Evolutionary conservation across 345 rosid genomes (phyloP), one percentile per base, ranked within the genome.

Genomic region (Acer saccharum): DNA sequence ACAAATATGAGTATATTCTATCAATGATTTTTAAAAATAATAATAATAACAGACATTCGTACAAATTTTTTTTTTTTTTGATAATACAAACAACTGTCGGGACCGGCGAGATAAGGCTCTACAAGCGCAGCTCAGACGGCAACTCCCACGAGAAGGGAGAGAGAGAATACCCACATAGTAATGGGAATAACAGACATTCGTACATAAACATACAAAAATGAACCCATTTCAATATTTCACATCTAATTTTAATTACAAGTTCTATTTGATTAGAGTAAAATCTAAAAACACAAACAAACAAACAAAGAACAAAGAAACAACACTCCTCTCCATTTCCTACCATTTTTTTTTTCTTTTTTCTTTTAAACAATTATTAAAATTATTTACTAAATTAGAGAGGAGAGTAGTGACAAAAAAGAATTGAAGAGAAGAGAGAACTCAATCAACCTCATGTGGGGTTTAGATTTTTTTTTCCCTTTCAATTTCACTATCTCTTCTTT

Each of bases 361-460:
- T 69, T 1, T 13, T 35, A 35, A 35, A 35, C 1, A 35, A 35
- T n/a, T 48, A 12, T 18, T 18, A 58, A 18, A 21, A 18, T 20
- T 60, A 27, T 35, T 48, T 70, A 25, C 35, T 70, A 46, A 6
- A 27, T 50, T 3, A 64, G 63, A 60, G 64, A 60, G 64, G 23
- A 60, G 58, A 76, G 0, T 23, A 61, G n/a, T 52, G 69, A 70
- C 69, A 52, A 18, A 63, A 68, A 7, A 62, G 6, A 23, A 35
- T 35, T 35, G 39, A 43, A 43, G 46, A 43, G 2, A 43, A 43
- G 10, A 43, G 9, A 70, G 11, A 69, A 46, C 65, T 29, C 71
- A 52, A 74, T 75, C 71, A 75, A 48, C 39, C 69, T 25, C 77
- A 41, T 50, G 78, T 70, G 73, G 75, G 81, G 61, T 72, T 35